These are phyloP conservation scores for Alternaria ventricosa DNA, from an alignment of 2,329 filamentous ascomycete species.

Conservation along the genomic window DNA sequence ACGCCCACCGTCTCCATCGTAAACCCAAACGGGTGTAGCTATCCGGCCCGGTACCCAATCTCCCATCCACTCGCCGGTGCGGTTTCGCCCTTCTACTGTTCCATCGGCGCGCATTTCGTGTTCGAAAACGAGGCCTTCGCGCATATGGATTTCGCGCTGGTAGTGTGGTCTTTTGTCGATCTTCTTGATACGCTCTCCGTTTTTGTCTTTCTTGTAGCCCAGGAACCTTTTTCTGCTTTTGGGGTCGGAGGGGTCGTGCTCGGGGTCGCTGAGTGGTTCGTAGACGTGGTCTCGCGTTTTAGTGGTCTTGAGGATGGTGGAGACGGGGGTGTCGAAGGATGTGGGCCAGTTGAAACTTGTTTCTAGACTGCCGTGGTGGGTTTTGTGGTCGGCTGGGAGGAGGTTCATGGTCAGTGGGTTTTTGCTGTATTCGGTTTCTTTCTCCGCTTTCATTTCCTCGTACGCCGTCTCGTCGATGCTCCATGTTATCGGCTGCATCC, in stretches of 20 bases:
- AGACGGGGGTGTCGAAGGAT: not conserved
- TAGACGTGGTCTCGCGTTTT: not conserved
- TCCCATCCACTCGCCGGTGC: not conserved
- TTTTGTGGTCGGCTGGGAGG: not conserved
- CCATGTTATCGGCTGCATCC: too few relatives aligned
- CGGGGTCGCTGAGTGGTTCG: not conserved
- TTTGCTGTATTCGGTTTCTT: too few relatives aligned
- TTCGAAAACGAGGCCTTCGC: not conserved
- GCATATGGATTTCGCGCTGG: not conserved
- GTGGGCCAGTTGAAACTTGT: constrained; percentile 5
- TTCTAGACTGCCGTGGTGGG: not conserved
- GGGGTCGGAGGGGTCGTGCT: too few relatives aligned
- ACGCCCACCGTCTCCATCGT: not conserved
- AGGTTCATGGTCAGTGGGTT: too few relatives aligned
- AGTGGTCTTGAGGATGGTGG: not conserved
- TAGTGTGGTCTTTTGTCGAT: not conserved
- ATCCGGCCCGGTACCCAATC: not conserved
- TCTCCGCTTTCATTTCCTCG: too few relatives aligned
- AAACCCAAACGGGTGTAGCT: not conserved
- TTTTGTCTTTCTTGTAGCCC: not conserved
- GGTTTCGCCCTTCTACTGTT: not conserved
- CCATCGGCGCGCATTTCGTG: not conserved
- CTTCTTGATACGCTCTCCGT: not conserved
- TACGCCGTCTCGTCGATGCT: too few relatives aligned
- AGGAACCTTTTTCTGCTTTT: too few relatives aligned